Conservation (phyloP, 805 yeast species). For the Groenewaldozyma tartarivorans region DNA sequence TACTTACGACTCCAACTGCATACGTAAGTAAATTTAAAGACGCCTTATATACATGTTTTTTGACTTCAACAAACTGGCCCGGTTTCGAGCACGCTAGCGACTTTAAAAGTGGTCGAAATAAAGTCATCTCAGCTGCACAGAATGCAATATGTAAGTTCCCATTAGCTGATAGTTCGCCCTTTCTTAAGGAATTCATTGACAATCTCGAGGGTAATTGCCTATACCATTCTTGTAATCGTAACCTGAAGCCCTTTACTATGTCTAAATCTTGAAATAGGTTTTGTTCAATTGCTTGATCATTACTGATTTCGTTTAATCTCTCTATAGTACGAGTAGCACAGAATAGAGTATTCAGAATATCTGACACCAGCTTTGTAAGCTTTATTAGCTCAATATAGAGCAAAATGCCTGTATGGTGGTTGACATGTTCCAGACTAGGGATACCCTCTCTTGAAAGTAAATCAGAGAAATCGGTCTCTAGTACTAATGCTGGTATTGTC, state of each 20-base stretch:
- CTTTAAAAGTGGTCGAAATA: conserved; percentile 18
- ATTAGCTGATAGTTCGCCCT: conserved; percentile 18
- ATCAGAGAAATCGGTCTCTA: conserved; percentile 12
- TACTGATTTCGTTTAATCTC: neutral
- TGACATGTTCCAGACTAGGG: conserved; percentile 6
- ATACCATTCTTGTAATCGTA: conserved; percentile 21
- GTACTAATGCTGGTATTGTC: conserved; percentile 53
- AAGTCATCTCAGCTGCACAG: conserved; percentile 20
- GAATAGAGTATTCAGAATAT: conserved; percentile 16
- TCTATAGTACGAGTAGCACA: conserved; percentile 9
- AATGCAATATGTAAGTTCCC: conserved; percentile 21
- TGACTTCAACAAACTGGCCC: conserved; percentile 14
- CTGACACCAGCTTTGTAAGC: conserved; percentile 18
- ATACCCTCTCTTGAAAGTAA: conserved; percentile 4
- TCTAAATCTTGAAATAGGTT: conserved; percentile 12
- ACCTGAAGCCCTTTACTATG: conserved; percentile 16
- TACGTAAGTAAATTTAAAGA: conserved; percentile 18
- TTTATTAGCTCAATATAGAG: conserved; percentile 18
- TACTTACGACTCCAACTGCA: conserved; percentile 20
- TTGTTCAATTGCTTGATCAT: conserved; percentile 7
- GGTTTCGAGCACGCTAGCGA: conserved; percentile 15
- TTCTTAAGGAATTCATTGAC: conserved; percentile 16
- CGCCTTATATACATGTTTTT: conserved; percentile 16
- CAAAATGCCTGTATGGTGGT: conserved; percentile 16
- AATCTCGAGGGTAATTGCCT: conserved; percentile 18